Base-by-base conservation (phyloP, 1,139 yeast species). In the Diutina rugosa region DNA sequence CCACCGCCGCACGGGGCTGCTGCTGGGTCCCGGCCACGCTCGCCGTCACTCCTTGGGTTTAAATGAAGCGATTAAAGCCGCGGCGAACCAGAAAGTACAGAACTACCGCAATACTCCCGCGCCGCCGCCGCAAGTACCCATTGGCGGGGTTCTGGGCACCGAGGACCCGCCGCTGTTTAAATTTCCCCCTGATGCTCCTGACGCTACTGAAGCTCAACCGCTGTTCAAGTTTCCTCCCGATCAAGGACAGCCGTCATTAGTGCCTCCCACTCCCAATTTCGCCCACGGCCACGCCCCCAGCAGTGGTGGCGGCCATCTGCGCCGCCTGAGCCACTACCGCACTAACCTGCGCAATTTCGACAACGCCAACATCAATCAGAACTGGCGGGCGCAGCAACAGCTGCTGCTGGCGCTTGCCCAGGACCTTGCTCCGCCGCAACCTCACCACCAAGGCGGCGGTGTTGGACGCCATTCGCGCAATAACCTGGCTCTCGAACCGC, bases 21-120 rank as follows among this genome's bases (percentile, higher is more conserved):
- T 70, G 21, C 63, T 71, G 16, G 65, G 66, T 45, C 67, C 62
- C 56, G 97, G 97, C 47, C 99, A 93, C 67, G 76, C 79, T 55
- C 83, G 99, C 72, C 82, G 99, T 69, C 99, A 93, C 67, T 90
- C 97, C 0, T 73, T 93, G 60, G 98, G 96, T 1, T 76, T 93
- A 58, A 86, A 86, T 58, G 99, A 93, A 69, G 99, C 99, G n/a
- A 91, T 89, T 64, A 85, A 87, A 63, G 98, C 98, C 4, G 99
- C 99, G 16, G 97, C 97, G 8, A 83, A 82, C 64, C 80, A 76
- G 61, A 91, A 90, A 55, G 96, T 90, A 69, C 46, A 51, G 21
- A 51, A 49, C 53, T 32, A 49, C n/a, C 53, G 53, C 53, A n/a
- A 49, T 10, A 21, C 28, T n/a, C 53, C 53, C 7, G 18, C 21